Conservation (phyloP, 2,329 filamentous ascomycete species). For the Colletotrichum tabaci region DNA sequence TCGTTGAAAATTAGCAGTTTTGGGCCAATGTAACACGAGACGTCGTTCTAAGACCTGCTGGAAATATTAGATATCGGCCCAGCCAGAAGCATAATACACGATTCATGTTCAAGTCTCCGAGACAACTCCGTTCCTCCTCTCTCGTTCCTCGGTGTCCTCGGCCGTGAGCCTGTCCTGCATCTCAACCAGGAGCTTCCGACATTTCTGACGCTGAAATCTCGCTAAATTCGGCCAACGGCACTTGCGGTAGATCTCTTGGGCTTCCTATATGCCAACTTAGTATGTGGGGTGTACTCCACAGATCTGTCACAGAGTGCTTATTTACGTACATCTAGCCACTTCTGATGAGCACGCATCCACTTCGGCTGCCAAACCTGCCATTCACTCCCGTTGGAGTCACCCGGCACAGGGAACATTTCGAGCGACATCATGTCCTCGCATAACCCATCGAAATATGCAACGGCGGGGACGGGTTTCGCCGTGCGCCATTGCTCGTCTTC, state of each 20-base stretch:
- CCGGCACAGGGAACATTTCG: not conserved
- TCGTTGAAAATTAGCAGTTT: not conserved
- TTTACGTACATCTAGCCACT: not conserved
- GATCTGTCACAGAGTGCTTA: too few species aligned
- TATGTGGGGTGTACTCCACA: not conserved
- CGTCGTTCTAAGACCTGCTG: not conserved
- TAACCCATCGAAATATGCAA: not conserved
- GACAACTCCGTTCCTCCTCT: not conserved
- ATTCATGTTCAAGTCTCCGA: not conserved
- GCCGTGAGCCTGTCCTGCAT: conserved; percentile 6
- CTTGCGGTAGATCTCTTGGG: not conserved
- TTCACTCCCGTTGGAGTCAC: not conserved
- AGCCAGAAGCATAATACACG: not conserved
- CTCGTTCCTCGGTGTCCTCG: not conserved
- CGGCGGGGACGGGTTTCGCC: not conserved
- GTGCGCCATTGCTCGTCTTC: conserved; percentile 1
- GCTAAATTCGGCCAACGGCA: not conserved
- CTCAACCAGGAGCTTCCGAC: not conserved
- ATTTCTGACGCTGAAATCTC: conserved; percentile 1
- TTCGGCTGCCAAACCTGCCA: not conserved
- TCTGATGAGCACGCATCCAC: not conserved
- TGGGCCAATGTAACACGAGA: not conserved
- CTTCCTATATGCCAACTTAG: not conserved
- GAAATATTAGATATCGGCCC: not conserved
- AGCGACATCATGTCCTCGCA: not conserved